Evolutionary conservation across 306 rosid species (phyloP), one percentile per base, ranked within the genome.

Genomic region (Amphicarpaea edgeworthii): DNA sequence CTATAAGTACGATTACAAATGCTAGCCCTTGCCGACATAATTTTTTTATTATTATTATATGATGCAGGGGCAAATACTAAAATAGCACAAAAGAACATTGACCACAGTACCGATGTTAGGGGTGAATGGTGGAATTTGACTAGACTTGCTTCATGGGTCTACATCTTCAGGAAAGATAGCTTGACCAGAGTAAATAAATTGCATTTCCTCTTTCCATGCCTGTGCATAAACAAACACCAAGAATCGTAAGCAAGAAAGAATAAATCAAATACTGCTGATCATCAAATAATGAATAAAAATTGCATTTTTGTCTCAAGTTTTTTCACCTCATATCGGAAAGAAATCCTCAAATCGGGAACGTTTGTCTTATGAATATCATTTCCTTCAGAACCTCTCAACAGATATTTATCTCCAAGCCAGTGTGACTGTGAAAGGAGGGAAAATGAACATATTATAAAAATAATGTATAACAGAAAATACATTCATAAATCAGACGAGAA

Each of bases 191-290:
- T 86, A 89, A 72, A 89, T 72, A 75, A 83, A 85, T 67, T 85
- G 91, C 90, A 93, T 86, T 79, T 93, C 98, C 45, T 85, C 95
- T 82, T 81, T 86, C 98, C 98, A 90, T 34, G 93, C 84, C 98
- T 93, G 91, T 93, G 91, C 81, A 86, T 75, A 71, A 83, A 77
- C 55, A 71, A 83, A 77, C 55, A 45, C 37, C 81, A 12, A 65
- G 6, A 62, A 69, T 60, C 55, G 42, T 74, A 9, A 73, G 71
- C 80, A 32, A 1, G 69, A 72, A 76, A 72, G 15, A 64, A 30
- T 15, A 14, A 73, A 60, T 15, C 73, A 24, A 9, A n/a, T 37
- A 54, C 64, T 50, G 63, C 37, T 38, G 21, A 68, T 73, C 75
- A 9, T 5, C 49, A 68, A 79, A 66, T 20, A 5, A 55, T 26